Evolutionary conservation across 2,329 filamentous ascomycete genomes (phyloP), one percentile per base, ranked within the genome.

Genomic region (Annulohypoxylon truncatum): DNA sequence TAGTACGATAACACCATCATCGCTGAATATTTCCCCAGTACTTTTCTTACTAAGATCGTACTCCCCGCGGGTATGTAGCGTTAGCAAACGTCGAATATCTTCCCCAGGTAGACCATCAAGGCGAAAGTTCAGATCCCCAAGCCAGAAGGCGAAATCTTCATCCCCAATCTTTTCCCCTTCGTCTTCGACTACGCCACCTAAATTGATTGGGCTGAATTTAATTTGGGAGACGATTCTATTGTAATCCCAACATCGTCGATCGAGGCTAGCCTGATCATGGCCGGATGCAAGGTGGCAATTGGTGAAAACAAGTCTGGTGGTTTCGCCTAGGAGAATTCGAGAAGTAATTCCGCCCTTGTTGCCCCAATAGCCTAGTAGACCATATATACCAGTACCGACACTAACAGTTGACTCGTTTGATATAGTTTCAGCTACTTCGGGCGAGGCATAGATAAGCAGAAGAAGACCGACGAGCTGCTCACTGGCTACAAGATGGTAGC

Each of bases 81-180:
- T 92, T 35, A 99, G 83, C 5, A 98, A 82, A 50, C 92, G 88
- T 29, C 95, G 87, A 48, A 99, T 96, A 76, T 99, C 96, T 35
- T 96, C 92, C 0, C 94, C 94, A 0, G 95, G 92, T 51, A 98
- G 87, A 46, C 91, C 92, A 53, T 96, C 93, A 0, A 99, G 84
- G 29, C 96, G 89, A 76, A 97, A 99, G 77, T 99, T 99, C 42
- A 99, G 84, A 77, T 99, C 96, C 5, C 96, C 96, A 74, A 97
- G 92, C 93, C 95, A 98, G 75, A 99, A 97, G 0, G 90, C 89
- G 79, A 97, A 94, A 75, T 99, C 96, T 70, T 97, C 95, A 38
- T 96, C 92, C 0, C 93, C 94, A 69, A 99, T 90, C 33, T 83
- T 87, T 54, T 92, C 89, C 0, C 84, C 81, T 20, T 90, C 87